These are phyloP conservation scores for Neonectria ditissima DNA, from an alignment of 2,329 filamentous ascomycete genomes.

Conservation along the genomic window DNA sequence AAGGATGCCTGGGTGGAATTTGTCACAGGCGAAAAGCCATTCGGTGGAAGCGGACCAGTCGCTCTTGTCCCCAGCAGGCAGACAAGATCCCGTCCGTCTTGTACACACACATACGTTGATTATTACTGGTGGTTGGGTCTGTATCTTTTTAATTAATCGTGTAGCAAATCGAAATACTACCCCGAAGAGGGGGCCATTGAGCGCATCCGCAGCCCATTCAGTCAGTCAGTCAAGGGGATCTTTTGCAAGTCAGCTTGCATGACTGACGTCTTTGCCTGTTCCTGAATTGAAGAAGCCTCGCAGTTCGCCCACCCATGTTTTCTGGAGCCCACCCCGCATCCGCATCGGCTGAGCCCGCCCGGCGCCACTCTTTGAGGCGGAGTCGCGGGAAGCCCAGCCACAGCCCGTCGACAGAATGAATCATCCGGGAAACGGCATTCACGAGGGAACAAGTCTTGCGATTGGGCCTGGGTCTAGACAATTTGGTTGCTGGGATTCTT, in stretches of 20 bases:
- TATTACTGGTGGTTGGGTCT: background rate
- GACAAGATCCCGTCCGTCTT: background rate
- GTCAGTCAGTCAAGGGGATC: background rate
- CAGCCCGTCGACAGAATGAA: background rate
- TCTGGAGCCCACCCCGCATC: background rate
- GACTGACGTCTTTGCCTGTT: background rate
- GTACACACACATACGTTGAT: background rate
- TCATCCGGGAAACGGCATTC: background rate
- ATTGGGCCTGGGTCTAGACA: too few species aligned
- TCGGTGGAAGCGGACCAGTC: constrained; percentile 22
- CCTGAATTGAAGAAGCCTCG: background rate
- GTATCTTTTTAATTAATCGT: background rate
- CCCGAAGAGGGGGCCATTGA: background rate
- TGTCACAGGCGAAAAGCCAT: constrained; percentile 18
- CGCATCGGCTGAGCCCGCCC: background rate
- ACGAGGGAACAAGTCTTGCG: too few species aligned
- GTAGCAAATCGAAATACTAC: background rate
- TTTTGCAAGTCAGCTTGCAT: background rate
- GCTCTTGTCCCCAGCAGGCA: constrained; percentile 4
- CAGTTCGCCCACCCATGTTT: background rate
- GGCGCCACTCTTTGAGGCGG: background rate
- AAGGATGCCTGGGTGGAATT: constrained; percentile 15
- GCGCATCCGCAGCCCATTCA: background rate
- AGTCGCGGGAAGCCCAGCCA: background rate
- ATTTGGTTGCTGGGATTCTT: too few species aligned